Evolutionary conservation across 139 green algal genomes (phyloP), one percentile per base, ranked within the genome.

Genomic region (Coelastrella sp.): DNA sequence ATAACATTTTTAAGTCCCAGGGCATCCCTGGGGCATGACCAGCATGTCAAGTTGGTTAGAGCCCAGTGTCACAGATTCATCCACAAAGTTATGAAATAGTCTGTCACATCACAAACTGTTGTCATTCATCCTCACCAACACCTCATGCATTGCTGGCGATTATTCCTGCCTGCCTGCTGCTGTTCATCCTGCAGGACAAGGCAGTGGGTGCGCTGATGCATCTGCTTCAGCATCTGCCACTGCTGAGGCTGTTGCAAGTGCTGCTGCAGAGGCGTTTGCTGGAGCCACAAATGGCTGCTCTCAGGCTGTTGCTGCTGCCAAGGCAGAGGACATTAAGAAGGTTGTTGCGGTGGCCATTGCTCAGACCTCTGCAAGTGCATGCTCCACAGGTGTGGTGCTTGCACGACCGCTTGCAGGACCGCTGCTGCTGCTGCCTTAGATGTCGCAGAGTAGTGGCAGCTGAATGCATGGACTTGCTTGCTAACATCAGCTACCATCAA

Each of bases 161-260:
- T 3, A 5, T 49, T 3, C 3, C 35, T 49, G 35, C 35, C 35
- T 49, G 35, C 35, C 35, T 49, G 35, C 58, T 27, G 20, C 22
- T 76, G 82, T 80, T 7, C n/a, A 68, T 12, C 57, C n/a, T 89
- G 84, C 84, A 89, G 84, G 84, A 6, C 63, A 5, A n/a, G 84
- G 84, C 9, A 80, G 24, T 7, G 84, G 84, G 35, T 89, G 84
- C n/a, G 84, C 84, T 22, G 22, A 35, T 68, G 84, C 84, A 19
- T n/a, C 27, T n/a, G 66, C 84, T 14, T 68, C 63, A n/a, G 84
- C 84, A 27, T 58, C 27, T 22, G 84, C 65, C 6, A 80, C 68
- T 65, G 84, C 84, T 12, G 68, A 89, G 49, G 84, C 84, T n/a
- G 84, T 89, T 58, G 84, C 84, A 6, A 79, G 14, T 11, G 84